phyloP scores from a whole-genome alignment of 78 protist genomes.

The Polysphondylium violaceum region DNA sequence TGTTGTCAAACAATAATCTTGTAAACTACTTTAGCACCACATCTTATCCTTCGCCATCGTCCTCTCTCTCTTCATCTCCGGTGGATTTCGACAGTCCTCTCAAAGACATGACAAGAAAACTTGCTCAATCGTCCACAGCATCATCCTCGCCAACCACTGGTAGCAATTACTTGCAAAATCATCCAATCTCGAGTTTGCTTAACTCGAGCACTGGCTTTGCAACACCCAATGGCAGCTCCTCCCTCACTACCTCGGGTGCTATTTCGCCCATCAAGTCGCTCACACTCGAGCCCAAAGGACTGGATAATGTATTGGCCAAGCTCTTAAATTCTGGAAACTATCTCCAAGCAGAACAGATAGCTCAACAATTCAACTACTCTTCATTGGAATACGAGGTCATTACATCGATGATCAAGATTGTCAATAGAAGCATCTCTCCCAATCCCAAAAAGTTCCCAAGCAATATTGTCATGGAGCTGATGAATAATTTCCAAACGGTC shows the following conservation, averaged over 20 bases:
- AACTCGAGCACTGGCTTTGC: too few relatives aligned
- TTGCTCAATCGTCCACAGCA: too few relatives aligned
- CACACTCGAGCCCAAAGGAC: constrained; percentile 42
- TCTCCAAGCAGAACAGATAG: constrained; percentile 38
- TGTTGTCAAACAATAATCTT: too few relatives aligned
- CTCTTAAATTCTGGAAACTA: constrained; percentile 33
- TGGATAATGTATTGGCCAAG: constrained; percentile 66
- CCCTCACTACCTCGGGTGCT: not conserved
- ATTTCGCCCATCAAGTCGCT: constrained; percentile 32
- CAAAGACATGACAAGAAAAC: too few relatives aligned
- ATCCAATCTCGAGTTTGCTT: too few relatives aligned
- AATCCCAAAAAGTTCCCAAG: constrained; percentile 38
- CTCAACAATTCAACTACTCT: constrained; percentile 44
- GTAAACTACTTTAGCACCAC: too few relatives aligned
- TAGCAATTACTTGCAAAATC: too few relatives aligned
- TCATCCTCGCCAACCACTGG: too few relatives aligned
- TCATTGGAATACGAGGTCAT: constrained; percentile 46
- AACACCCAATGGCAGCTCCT: constrained; percentile 17
- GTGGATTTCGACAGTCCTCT: too few relatives aligned
- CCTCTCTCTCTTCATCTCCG: too few relatives aligned
- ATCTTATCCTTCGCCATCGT: too few relatives aligned
- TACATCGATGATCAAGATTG: constrained; percentile 29
- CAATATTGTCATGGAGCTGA: not conserved
- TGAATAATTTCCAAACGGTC: not conserved
- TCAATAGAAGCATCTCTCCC: constrained; percentile 25